Conservation (phyloP, 1,139 yeast genomes). For the Geotrichum cucujoidarum region DNA sequence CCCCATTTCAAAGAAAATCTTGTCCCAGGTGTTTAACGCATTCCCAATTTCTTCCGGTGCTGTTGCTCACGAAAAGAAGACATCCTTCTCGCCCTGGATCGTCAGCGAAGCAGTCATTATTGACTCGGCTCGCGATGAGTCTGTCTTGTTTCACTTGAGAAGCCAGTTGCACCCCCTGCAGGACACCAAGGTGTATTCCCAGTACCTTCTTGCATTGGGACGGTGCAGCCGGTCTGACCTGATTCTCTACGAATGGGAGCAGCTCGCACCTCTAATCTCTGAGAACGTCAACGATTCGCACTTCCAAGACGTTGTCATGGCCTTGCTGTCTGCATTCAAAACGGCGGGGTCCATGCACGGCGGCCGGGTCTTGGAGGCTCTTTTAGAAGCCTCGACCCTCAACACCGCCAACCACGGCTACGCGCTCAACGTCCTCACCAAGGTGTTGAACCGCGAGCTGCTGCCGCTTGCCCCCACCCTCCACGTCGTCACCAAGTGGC, state of each 20-base stretch:
- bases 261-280: slow-evolving; percentile 13
- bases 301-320: slow-evolving; percentile 27
- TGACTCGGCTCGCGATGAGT: slow-evolving; percentile 29
- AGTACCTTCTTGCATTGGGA: slow-evolving; percentile 33
- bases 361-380: slow-evolving; percentile 21
- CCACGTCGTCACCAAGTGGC: slow-evolving; percentile 25
- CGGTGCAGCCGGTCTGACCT: slow-evolving; percentile 27
- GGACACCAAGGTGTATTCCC: slow-evolving; percentile 23
- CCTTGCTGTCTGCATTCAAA: slow-evolving; percentile 29
- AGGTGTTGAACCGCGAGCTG: slow-evolving; percentile 28
- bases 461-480: slow-evolving; percentile 25
- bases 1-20: slow-evolving; percentile 2
- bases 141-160: slow-evolving; percentile 29
- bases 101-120: slow-evolving; percentile 27
- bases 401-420: slow-evolving; percentile 16
- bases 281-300: slow-evolving; percentile 7
- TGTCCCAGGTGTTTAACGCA: slow-evolving; percentile 12
- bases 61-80: slow-evolving; percentile 24
- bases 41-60: slow-evolving; percentile 20
- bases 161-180: slow-evolving; percentile 22
- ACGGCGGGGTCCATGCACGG: slow-evolving; percentile 24
- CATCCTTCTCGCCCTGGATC: slow-evolving; percentile 25
- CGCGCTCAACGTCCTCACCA: slow-evolving; percentile 25
- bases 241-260: slow-evolving; percentile 28
- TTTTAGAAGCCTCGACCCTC: slow-evolving; percentile 20